Evolutionary conservation across 2,329 filamentous ascomycete genomes (phyloP).

Genomic region (Colletotrichum sp.): DNA sequence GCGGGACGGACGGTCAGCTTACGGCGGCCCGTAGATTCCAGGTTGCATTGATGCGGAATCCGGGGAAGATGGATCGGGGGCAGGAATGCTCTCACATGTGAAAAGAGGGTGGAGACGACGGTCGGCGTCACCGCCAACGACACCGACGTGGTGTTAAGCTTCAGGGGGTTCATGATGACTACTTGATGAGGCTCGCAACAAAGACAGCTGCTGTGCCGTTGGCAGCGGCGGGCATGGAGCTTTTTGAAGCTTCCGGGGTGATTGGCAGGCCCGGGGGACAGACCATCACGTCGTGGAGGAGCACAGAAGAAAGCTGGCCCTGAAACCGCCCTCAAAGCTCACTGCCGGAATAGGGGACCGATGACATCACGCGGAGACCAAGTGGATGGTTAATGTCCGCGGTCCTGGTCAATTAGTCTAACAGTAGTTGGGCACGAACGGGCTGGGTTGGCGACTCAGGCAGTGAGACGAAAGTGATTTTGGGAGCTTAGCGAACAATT

Average conservation of each 20-base stretch:
- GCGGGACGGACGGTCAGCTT: background rate
- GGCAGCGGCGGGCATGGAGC: background rate
- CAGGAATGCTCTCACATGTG: constrained; percentile 68
- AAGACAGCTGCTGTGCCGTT: background rate
- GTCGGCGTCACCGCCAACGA: constrained; percentile 86
- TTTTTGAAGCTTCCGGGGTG: constrained; percentile 8
- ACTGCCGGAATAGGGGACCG: constrained; percentile 18
- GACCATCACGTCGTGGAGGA: constrained; percentile 8
- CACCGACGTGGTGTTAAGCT: constrained; percentile 81
- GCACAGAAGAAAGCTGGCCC: constrained; percentile 1
- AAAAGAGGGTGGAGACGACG: constrained; percentile 84
- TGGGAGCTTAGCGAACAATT: background rate
- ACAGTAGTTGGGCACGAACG: background rate
- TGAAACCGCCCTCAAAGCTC: constrained; percentile 4
- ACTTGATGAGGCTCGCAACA: background rate
- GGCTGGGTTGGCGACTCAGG: background rate
- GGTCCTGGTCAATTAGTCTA: background rate
- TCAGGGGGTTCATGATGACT: constrained; percentile 48
- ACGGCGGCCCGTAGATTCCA: too few relatives aligned
- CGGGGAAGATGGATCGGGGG: background rate
- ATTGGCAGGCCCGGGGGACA: background rate
- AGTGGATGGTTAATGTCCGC: constrained; percentile 14
- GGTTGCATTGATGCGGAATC: background rate
- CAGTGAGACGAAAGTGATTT: background rate
- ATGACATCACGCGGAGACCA: constrained; percentile 18